Base-by-base conservation (phyloP, 768 basidiomycete genomes). In the Podaxis sp. region DNA sequence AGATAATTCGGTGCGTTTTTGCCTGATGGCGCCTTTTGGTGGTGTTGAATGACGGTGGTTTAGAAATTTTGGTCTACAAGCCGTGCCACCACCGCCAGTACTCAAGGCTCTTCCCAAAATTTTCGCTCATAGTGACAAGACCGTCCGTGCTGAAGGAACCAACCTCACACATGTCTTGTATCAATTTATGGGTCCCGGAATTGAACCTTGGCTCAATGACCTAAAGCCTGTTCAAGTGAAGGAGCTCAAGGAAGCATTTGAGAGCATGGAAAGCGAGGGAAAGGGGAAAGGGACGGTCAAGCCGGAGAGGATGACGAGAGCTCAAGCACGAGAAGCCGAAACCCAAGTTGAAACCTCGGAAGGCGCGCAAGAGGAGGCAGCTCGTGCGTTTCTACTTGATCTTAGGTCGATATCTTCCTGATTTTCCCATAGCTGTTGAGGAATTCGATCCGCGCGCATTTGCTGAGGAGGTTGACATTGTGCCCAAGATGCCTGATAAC, bases 181-280 rank as follows among this genome's bases (percentile, higher is more conserved):
- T 78, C 89, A 91, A 63, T 94, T 87, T 72, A 87, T 98, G 65
- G 96, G 93, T 33, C 69, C 85, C 57, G 88, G 86, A 0, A 89
- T 99, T 64, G 89, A 94, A 58, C 84, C 93, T 52, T 93, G 87
- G 80, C 78, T 99, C 22, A 78, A 84, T 22, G 96, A 98, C 64
- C 82, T 99, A 64, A 99, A 99, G 72, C 94, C 96, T 1, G 94
- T 99, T 3, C 97, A 98, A 74, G 87, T 96, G 47, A 95, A 97
- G 73, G 97, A 99, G 68, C 73, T 99, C 68, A 93, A 93, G 68
- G 96, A 98, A 70, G 82, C 87, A 0, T 99, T 96, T 70, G 93
- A 93, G 60, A 77, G 73, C 22, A 78, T 96, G 80, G 93, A 96
- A 68, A 86, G 85, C 64, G 87, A 88, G n/a, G 90, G 89, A 2